Percentiles rank a stretch among this genome's conserved stretches.
Conservation (phyloP, 2,329 filamentous ascomycete genomes). For the Ceratocystis papillata region DNA sequence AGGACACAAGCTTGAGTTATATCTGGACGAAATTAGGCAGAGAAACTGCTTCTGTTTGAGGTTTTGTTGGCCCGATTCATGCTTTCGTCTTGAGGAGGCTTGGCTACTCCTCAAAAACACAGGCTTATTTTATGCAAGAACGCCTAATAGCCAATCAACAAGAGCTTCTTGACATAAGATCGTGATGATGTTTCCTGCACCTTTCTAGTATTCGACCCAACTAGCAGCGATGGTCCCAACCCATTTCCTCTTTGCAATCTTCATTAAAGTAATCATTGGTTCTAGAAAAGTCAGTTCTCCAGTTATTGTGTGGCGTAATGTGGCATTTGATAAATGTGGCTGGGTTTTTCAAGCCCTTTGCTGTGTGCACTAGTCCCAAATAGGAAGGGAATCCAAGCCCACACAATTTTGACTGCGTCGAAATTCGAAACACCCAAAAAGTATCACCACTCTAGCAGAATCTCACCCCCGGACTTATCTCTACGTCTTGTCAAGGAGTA, state of each 20-base stretch:
- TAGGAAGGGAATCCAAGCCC: constrained; percentile 20
- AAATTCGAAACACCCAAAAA: constrained; percentile 22
- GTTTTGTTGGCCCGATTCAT: not conserved
- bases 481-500: constrained; percentile 23
- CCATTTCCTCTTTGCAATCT: not conserved
- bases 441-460: constrained; percentile 24
- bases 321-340: constrained; percentile 9
- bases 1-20: not conserved
- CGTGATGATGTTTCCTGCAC: too few species aligned
- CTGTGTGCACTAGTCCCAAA: constrained; percentile 24
- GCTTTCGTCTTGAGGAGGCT: not conserved
- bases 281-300: not conserved
- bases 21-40: not conserved
- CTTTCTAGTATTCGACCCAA: too few species aligned
- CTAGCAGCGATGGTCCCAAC: too few species aligned
- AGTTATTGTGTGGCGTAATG: not conserved
- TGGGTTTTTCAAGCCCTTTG: constrained; percentile 21
- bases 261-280: not conserved
- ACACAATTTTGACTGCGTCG: constrained; percentile 23
- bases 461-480: constrained; percentile 9
- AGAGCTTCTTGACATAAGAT: too few species aligned
- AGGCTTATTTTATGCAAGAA: not conserved
- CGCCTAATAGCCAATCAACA: not conserved
- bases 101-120: not conserved
- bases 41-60: constrained; percentile 3